Evolutionary conservation across 1,284 basidiomycete species (phyloP), one percentile per base, ranked within the genome.

Genomic region (Cryptococcus neoformans): DNA sequence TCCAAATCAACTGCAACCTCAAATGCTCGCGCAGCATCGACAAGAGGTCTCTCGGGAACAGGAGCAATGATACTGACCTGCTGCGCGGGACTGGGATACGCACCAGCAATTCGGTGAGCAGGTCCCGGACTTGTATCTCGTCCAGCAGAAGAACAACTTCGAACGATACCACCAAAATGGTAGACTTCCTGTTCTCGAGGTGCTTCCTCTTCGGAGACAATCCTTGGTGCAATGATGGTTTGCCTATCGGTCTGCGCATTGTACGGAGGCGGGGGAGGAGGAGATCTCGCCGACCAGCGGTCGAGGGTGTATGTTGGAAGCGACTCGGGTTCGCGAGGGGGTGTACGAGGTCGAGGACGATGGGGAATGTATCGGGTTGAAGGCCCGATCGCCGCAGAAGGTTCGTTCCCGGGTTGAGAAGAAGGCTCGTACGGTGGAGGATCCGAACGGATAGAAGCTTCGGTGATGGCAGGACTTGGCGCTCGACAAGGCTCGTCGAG

Each of bases 181-280:
- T n/a, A n/a, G n/a, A 11, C 40, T 11, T n/a, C n/a, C 10, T 11
- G 40, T n/a, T 41, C 40, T 10, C n/a, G n/a, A 41, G 10, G 11
- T 41, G 40, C 40, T 41, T 41, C 40, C 11, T 41, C 40, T 41
- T 41, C 40, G 10, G 40, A 41, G 38, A 63, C 60, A 54, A 69
- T 67, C n/a, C 65, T 51, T 1, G 69, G 59, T 1, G 62, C 55
- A 16, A 73, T 56, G 9, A 73, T 35, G 21, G 58, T 62, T 46
- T 62, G 55, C 34, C 66, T 47, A 54, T 73, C 70, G 7, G 65
- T 67, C 21, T 55, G 53, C 11, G 70, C 70, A 37, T 73, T 73
- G 57, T 69, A 73, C n/a, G 70, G 70, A n/a, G 70, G 70, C 4
- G 70, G 70, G 7, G 70, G 70, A 4, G 66, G 59, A 5, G 70